Evolutionary conservation across 345 rosid genomes (phyloP).

Genomic region (Angophora floribunda): DNA sequence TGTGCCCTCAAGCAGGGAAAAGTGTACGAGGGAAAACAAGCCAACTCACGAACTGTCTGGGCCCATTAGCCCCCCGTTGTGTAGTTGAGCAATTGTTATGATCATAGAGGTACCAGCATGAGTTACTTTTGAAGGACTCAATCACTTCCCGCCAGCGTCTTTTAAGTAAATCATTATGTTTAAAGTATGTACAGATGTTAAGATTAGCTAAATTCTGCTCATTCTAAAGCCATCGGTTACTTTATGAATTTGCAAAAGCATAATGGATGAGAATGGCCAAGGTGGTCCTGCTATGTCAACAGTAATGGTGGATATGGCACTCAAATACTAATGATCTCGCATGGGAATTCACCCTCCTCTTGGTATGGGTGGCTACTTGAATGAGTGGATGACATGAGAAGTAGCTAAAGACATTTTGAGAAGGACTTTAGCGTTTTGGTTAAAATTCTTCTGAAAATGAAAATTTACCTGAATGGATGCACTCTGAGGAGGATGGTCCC

Average conservation of each 20-base stretch:
- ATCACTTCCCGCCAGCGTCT: neutral
- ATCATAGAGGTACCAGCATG: neutral
- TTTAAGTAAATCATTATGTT: neutral
- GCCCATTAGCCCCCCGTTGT: neutral
- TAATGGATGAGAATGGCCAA: neutral
- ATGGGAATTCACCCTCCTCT: neutral
- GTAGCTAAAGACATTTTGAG: neutral
- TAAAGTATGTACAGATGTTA: neutral
- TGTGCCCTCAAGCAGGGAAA: neutral
- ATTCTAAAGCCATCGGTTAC: neutral
- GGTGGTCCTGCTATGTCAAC: neutral
- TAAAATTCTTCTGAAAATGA: neutral
- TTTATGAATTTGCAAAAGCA: neutral
- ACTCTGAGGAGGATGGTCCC: slow-evolving; percentile 44
- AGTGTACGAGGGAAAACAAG: neutral
- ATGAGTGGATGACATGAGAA: neutral
- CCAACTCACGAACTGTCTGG: neutral
- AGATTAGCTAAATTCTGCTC: neutral
- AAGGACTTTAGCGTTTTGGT: neutral
- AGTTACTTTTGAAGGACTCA: neutral
- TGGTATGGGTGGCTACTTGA: neutral
- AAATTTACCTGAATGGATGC: slow-evolving; percentile 67
- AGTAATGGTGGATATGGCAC: neutral
- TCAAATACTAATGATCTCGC: neutral
- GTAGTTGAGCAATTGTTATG: neutral